Conservation (phyloP, 371 early-diverging fungal species). For the Mortierella polycephala region DNA sequence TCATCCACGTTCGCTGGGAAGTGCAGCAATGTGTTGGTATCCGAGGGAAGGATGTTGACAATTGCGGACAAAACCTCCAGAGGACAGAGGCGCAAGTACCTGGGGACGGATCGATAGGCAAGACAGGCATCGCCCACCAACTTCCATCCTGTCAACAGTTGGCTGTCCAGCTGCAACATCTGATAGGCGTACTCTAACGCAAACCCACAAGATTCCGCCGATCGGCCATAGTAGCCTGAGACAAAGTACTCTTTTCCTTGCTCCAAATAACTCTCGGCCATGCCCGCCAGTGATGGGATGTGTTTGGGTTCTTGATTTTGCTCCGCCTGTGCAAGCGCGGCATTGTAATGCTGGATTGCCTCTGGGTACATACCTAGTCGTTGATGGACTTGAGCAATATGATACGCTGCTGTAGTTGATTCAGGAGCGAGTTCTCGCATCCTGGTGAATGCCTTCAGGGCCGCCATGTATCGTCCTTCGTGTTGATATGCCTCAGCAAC, state of each 20-base stretch:
- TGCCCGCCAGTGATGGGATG: conserved; percentile 69
- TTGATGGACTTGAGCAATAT: conserved; percentile 70
- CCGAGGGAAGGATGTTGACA: conserved; percentile 36
- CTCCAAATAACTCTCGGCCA: conserved; percentile 73
- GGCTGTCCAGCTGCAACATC: conserved; percentile 38
- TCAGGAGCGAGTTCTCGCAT: conserved; percentile 74
- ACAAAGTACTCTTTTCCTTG: conserved; percentile 72
- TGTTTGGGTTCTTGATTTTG: conserved; percentile 52
- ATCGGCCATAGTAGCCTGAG: conserved; percentile 79
- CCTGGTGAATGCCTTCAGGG: conserved; percentile 81
- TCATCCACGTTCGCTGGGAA: conserved; percentile 53
- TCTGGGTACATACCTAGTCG: conserved; percentile 74
- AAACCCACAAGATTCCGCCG: conserved; percentile 65
- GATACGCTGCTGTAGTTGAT: conserved; percentile 61
- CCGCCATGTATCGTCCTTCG: conserved; percentile 87
- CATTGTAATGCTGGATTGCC: conserved; percentile 67
- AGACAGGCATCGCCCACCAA: conserved; percentile 76
- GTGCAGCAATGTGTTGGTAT: conserved; percentile 58
- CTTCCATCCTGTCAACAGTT: conserved; percentile 71
- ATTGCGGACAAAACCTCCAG: conserved; percentile 53
- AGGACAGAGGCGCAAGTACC: conserved; percentile 60
- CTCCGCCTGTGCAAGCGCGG: conserved; percentile 58
- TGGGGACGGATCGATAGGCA: conserved; percentile 61
- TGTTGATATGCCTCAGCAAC: conserved; percentile 87
- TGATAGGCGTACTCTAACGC: conserved; percentile 58